Conservation (phyloP, 805 yeast species). For the Candida silvicultrix region DNA sequence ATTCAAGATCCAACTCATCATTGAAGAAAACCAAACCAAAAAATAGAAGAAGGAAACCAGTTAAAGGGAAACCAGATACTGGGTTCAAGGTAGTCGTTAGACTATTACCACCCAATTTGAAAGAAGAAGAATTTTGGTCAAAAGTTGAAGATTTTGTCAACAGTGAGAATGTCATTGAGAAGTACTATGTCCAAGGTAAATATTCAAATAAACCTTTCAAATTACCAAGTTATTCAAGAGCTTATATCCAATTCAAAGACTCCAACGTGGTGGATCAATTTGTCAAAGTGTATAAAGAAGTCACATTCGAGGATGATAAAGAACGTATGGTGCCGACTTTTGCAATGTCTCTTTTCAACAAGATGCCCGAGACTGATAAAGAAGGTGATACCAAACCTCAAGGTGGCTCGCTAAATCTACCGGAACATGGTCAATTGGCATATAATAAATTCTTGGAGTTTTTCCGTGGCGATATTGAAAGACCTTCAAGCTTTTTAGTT, state of each 20-base stretch:
- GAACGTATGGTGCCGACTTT: constrained; percentile 29
- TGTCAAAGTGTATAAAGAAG: constrained; percentile 16
- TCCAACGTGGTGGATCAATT: constrained; percentile 23
- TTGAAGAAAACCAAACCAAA: constrained; percentile 1
- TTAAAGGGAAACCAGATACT: constrained; percentile 1
- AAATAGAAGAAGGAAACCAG: background rate
- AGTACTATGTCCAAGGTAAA: constrained; percentile 36
- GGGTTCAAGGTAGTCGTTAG: constrained; percentile 28
- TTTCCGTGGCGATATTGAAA: constrained; percentile 13
- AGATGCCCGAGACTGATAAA: constrained; percentile 22
- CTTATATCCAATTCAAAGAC: constrained; percentile 32
- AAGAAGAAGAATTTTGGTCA: constrained; percentile 23
- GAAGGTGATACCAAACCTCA: no score
- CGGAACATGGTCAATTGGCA: constrained; percentile 15
- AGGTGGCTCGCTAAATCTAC: no score
- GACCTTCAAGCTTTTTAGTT: constrained; percentile 10
- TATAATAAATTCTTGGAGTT: constrained; percentile 18
- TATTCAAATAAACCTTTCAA: constrained; percentile 33
- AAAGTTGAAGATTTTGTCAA: constrained; percentile 12
- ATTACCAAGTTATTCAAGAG: constrained; percentile 33
- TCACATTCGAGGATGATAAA: constrained; percentile 15
- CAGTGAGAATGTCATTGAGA: constrained; percentile 8
- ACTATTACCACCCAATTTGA: constrained; percentile 36
- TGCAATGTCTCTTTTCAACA: constrained; percentile 27
- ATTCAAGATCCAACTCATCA: background rate